A percentile compares a stretch with the other conserved stretches of the same genome.
Evolutionary conservation across 108 stramenopile genomes (phyloP).

Genomic region (Aurantiochytrium sp.): DNA sequence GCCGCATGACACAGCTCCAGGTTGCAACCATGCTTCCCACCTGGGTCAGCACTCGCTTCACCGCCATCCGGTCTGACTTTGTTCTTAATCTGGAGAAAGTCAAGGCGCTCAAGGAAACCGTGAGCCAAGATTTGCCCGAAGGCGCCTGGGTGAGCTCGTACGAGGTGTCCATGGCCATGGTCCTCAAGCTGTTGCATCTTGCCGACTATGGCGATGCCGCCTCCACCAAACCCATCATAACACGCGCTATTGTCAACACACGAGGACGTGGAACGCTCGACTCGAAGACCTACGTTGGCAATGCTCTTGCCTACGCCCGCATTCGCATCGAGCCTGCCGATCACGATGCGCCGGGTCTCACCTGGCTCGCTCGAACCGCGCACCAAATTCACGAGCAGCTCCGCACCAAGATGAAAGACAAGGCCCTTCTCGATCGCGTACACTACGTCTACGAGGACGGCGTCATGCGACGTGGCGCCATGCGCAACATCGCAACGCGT

Average conservation of each 20-base stretch:
- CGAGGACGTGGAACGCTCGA: neutral
- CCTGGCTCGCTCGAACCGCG: neutral
- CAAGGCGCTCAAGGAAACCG: neutral
- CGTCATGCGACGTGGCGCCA: neutral
- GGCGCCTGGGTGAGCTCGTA: neutral
- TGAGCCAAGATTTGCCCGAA: neutral
- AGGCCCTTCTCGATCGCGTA: neutral
- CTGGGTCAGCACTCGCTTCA: neutral
- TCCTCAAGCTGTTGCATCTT: neutral
- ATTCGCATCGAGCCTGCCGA: neutral
- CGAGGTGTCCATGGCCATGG: neutral
- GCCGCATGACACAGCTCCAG: neutral
- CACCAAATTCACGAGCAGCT: neutral
- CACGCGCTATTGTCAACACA: neutral
- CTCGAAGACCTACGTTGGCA: neutral
- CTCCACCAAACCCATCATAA: neutral
- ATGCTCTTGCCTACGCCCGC: neutral
- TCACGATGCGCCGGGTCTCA: neutral
- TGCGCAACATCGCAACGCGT: neutral
- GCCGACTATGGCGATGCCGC: neutral
- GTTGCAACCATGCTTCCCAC: neutral
- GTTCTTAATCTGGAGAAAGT: neutral
- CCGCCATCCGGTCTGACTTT: neutral
- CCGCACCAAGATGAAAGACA: neutral
- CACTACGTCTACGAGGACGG: neutral